Evolutionary conservation across 805 yeast genomes (phyloP).

Genomic region (Kluyveromyces lactis): DNA sequence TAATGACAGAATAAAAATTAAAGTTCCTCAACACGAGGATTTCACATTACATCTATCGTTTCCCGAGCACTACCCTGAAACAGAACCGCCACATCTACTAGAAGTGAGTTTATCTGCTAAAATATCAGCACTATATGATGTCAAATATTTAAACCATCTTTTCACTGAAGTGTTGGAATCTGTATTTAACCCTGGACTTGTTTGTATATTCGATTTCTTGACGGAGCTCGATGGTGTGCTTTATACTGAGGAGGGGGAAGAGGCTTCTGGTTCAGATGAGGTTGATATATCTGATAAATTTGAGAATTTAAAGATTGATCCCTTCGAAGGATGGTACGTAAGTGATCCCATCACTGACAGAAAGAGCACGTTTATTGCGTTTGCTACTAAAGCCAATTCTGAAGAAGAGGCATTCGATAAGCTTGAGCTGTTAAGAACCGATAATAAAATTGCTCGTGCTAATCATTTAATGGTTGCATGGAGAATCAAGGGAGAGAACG

Average conservation of each 20-base stretch:
- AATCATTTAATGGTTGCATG: conserved; percentile 82
- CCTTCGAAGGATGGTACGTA: conserved; percentile 62
- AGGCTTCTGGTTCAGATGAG: conserved; percentile 19
- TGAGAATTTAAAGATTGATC: conserved; percentile 28
- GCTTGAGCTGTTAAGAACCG: conserved; percentile 47
- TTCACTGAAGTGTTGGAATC: conserved; percentile 46
- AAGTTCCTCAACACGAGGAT: conserved; percentile 54
- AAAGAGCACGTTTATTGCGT: conserved; percentile 78
- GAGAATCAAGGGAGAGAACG: conserved; percentile 46
- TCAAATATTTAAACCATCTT: conserved; percentile 39
- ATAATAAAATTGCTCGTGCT: conserved; percentile 59
- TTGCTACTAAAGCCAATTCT: conserved; percentile 51
- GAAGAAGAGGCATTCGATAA: conserved; percentile 58
- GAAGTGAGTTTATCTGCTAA: conserved; percentile 38
- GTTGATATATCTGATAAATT: conserved; percentile 1
- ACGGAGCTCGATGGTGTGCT: conserved; percentile 55
- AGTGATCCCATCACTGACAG: conserved; percentile 78
- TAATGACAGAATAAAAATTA: conserved; percentile 36
- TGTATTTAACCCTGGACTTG: conserved; percentile 52
- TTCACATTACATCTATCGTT: conserved; percentile 61
- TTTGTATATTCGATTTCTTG: conserved; percentile 72
- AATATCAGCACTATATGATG: conserved; percentile 29
- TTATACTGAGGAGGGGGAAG: conserved; percentile 21
- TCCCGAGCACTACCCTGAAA: conserved; percentile 60
- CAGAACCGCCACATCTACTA: conserved; percentile 51